These are phyloP conservation scores for Psilocybe cyanescens DNA, from an alignment of 768 basidiomycete genomes.

Conservation along the genomic window DNA sequence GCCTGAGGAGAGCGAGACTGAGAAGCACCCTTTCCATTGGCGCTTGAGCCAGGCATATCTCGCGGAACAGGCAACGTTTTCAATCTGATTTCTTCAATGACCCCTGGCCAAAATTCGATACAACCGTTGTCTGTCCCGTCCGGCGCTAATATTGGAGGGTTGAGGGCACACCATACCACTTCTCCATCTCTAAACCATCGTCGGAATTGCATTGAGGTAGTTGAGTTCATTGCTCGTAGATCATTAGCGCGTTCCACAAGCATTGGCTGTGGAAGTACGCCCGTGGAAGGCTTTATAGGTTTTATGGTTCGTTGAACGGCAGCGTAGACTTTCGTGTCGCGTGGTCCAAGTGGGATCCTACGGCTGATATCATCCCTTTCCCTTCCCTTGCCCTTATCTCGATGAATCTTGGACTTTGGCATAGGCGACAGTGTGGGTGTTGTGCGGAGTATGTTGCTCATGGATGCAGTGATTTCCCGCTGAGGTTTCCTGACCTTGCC, in stretches of 20 bases:
- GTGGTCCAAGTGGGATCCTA: conserved; percentile 18
- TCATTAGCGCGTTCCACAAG: conserved; percentile 67
- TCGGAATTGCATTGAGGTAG: conserved; percentile 46
- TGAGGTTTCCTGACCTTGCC: conserved; percentile 63
- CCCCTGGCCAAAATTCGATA: conserved; percentile 78
- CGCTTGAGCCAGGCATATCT: neutral
- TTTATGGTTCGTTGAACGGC: conserved; percentile 41
- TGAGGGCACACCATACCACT: conserved; percentile 70
- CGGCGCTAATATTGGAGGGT: conserved; percentile 48
- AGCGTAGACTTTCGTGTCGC: conserved; percentile 40
- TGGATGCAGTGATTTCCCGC: conserved; percentile 65
- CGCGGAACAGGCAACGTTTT: conserved; percentile 46
- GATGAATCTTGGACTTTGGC: conserved; percentile 23
- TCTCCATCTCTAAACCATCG: conserved; percentile 73
- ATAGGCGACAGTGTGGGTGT: conserved; percentile 25
- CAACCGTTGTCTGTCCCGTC: conserved; percentile 36
- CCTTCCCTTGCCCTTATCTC: conserved; percentile 30
- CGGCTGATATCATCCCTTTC: conserved; percentile 18
- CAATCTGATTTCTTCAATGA: conserved; percentile 62
- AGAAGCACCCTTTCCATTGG: neutral
- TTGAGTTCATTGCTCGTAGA: conserved; percentile 57
- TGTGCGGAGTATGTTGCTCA: conserved; percentile 38
- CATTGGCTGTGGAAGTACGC: conserved; percentile 48
- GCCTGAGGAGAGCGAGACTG: conserved; percentile 5
- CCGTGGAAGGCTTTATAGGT: conserved; percentile 31